Evolutionary conservation across 2,329 filamentous ascomycete species (phyloP).

Genomic region (Didymellaceae sp.): DNA sequence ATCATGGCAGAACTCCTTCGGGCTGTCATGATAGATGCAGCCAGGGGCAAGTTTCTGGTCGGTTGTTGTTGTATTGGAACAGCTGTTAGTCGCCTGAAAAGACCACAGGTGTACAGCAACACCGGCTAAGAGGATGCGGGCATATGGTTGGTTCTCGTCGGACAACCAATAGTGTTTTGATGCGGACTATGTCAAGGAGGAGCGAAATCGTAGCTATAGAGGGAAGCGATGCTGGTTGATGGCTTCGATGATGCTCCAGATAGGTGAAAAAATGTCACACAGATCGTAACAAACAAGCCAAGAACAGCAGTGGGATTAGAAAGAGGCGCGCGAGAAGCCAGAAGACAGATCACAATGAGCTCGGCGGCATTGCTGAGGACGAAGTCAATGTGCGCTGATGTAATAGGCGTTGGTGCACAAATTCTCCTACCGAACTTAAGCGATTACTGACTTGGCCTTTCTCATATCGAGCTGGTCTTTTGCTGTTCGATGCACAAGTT

Average conservation of each 20-base stretch:
- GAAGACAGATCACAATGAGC: not conserved
- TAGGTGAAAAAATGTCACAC: not conserved
- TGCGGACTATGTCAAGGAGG: not conserved
- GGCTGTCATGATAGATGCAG: too few species aligned
- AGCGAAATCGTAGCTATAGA: not conserved
- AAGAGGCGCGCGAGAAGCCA: not conserved
- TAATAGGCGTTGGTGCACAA: not conserved
- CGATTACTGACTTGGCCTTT: too few species aligned
- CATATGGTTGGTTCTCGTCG: not conserved
- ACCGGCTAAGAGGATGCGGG: too few species aligned
- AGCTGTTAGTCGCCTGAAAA: too few species aligned
- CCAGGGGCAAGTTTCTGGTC: too few species aligned
- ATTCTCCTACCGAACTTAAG: too few species aligned
- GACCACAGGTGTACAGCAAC: too few species aligned
- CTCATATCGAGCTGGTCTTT: too few species aligned
- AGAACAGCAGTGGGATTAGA: not conserved
- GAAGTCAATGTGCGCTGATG: not conserved
- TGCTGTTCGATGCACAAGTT: too few species aligned
- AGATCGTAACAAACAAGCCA: not conserved
- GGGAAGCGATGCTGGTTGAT: not conserved
- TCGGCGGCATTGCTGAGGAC: not conserved
- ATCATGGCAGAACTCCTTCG: too few species aligned
- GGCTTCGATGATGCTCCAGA: not conserved
- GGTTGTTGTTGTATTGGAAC: too few species aligned
- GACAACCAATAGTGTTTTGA: not conserved